Base-by-base conservation (phyloP, 148 eudicot genomes). In the Mesembryanthemum crystallinum region DNA sequence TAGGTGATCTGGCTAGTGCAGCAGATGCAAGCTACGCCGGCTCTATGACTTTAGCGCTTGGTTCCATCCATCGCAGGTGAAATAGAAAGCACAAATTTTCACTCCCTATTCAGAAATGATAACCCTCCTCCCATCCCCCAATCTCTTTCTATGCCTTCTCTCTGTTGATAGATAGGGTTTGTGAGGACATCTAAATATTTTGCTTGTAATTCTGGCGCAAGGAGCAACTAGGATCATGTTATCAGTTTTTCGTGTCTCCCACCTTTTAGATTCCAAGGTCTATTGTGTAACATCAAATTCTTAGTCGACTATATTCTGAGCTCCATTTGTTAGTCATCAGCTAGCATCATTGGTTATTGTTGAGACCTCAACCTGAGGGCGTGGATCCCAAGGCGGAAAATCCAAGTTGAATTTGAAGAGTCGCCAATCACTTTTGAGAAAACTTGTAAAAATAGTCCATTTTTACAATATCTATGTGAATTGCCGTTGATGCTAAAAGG, bases 21-120 rank as follows among this genome's bases (percentile, higher is more conserved):
- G 77, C 81, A 65, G 98, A 92, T 86, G 73, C 90, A 57, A 63
- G 79, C 81, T 87, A 85, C 84, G 86, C 97, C 67, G 98, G 98
- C 49, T 92, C 98, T 52, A 75, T 90, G 76, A 89, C 96, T 70
- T 82, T 95, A 74, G 91, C 97, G 49, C 96, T 95, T 86, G 98
- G 98, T 76, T 92, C 96, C 80, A 95, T 92, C 69, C 98, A 95
- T 82, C 90, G 89, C 87, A 89, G 98, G 98, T 92, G 78, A 82
- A 20, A 67, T 47, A 57, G 28, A 76, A 27, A 75, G 10, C 66
- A 33, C 33, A 24, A 3, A 13, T 42, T 72, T n/a, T 69, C 43
- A 13, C 47, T 76, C n/a, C 24, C 45, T 43, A 13, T 15, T 29
- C 55, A 64, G 51, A 23, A 25, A 37, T n/a, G n/a, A n/a, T n/a